Base-by-base conservation (phyloP, 23 red algal species). In the Gracilaria domingensis region DNA sequence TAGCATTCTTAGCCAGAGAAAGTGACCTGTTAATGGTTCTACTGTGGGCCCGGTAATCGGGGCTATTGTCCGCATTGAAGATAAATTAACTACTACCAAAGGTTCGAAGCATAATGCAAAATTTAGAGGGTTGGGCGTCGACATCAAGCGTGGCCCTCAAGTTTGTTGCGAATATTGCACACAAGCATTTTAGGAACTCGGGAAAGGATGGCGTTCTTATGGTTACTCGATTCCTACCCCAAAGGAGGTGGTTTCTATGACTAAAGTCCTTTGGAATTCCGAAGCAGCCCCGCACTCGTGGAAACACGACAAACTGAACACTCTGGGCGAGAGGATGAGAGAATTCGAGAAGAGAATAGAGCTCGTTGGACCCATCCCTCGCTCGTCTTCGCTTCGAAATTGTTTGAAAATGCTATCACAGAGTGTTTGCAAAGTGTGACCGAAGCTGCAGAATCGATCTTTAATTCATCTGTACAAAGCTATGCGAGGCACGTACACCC, bases 341-440 rank as follows among this genome's bases (percentile, higher is more conserved):
- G 75, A 51, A 80, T n/a, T 80, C 7, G 21, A 51, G 40, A 51
- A 80, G 24, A 80, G 75, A 51, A 51, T 80, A 23, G 75, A 80
- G 24, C 75, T 80, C 40, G 75, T 80, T 80, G 75, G 75, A 51
- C 30, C 75, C 24, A 80, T 80, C 45, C 75, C 75, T 80, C 75
- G 75, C 24, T 20, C 13, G 75, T 34, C 23, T 30, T 57, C 24
- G 53, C 21, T 12, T 48, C 45, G 45, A 48, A 48, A 12, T 50
- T 80, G 75, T 80, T 80, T 51, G 4, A 18, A 14, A 50, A 16
- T 48, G 75, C 75, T 51, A 80, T 80, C 39, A 20, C 12, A 50
- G 40, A 51, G 34, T 1, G 75, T 80, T 0, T 45, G 47, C 53
- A 50, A 54, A 29, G 75, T 67, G 24, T 25, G 33, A 35, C 62